Evolutionary conservation across 2,329 filamentous ascomycete genomes (phyloP).

Genomic region (Venturia effusa): DNA sequence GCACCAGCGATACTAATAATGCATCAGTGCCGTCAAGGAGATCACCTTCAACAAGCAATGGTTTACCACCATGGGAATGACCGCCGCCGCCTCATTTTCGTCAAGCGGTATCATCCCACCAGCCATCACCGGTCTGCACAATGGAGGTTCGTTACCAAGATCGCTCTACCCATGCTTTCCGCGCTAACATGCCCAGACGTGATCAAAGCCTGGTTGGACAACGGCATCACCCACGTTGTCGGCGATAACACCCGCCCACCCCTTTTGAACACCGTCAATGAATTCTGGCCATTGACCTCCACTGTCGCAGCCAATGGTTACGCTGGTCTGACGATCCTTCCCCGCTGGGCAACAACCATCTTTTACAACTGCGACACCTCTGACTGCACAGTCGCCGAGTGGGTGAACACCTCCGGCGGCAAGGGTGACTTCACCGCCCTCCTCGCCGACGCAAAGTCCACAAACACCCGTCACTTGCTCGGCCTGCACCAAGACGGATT

Average conservation of each 20-base stretch:
- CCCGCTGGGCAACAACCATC: conserved; percentile 5
- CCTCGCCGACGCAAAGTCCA: not conserved
- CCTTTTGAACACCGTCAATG: not conserved
- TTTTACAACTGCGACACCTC: conserved; percentile 8
- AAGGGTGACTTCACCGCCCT: not conserved
- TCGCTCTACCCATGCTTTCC: not conserved
- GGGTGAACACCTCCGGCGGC: conserved; percentile 5
- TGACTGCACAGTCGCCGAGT: conserved; percentile 4
- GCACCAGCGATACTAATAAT: conserved; percentile 12
- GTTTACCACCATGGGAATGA: not conserved
- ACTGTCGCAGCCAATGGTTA: conserved; percentile 1
- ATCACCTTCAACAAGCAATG: conserved; percentile 7
- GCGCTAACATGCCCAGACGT: not conserved
- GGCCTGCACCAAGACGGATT: conserved; percentile 5
- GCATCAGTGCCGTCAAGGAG: not conserved
- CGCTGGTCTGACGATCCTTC: conserved; percentile 1
- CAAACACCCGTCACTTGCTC: conserved; percentile 5
- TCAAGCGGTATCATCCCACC: conserved; percentile 6
- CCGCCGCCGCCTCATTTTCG: not conserved
- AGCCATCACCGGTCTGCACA: conserved; percentile 9
- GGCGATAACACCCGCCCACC: conserved; percentile 7
- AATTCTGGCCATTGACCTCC: conserved; percentile 6
- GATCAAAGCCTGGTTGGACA: conserved; percentile 6
- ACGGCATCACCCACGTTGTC: conserved; percentile 2
- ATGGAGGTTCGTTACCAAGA: not conserved